Evolutionary conservation across 768 basidiomycete species (phyloP).

Genomic region (Boletus eberwhitei): DNA sequence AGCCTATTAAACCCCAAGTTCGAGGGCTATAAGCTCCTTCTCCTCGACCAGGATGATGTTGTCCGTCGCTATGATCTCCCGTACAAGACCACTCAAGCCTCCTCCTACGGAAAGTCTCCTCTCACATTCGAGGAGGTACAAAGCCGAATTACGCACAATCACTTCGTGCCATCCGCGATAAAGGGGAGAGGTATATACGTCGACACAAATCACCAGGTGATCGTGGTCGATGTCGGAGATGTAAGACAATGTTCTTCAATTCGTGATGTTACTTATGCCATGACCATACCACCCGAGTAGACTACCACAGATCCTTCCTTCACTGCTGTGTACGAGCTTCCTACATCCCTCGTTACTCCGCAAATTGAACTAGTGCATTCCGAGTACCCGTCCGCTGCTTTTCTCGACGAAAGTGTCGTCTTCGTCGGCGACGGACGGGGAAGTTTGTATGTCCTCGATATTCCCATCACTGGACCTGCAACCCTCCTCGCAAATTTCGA

Average conservation of each 20-base stretch:
- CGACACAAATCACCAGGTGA: conserved; percentile 59
- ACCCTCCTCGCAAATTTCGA: conserved; percentile 52
- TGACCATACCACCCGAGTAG: conserved; percentile 40
- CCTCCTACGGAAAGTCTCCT: conserved; percentile 55
- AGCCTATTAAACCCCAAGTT: conserved; percentile 76
- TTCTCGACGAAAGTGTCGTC: conserved; percentile 46
- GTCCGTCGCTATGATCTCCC: conserved; percentile 48
- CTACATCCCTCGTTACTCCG: conserved; percentile 46
- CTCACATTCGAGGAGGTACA: conserved; percentile 80
- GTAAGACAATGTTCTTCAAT: conserved; percentile 40
- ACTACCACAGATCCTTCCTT: conserved; percentile 49
- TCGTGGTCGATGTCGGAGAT: conserved; percentile 53
- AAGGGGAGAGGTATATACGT: conserved; percentile 59
- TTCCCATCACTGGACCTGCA: conserved; percentile 39
- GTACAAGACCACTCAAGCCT: conserved; percentile 45
- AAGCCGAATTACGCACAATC: conserved; percentile 82
- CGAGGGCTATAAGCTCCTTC: conserved; percentile 76
- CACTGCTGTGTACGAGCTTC: conserved; percentile 56
- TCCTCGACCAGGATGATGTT: conserved; percentile 57
- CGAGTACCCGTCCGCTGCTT: conserved; percentile 74
- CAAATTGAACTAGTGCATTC: conserved; percentile 41
- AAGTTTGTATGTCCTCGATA: conserved; percentile 55
- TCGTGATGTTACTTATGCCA: conserved; percentile 3
- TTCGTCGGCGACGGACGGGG: conserved; percentile 72
- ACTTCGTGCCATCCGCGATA: conserved; percentile 52